These are phyloP conservation scores for Apiospora arundinis DNA, from an alignment of 2,329 filamentous ascomycete species.

Conservation along the genomic window DNA sequence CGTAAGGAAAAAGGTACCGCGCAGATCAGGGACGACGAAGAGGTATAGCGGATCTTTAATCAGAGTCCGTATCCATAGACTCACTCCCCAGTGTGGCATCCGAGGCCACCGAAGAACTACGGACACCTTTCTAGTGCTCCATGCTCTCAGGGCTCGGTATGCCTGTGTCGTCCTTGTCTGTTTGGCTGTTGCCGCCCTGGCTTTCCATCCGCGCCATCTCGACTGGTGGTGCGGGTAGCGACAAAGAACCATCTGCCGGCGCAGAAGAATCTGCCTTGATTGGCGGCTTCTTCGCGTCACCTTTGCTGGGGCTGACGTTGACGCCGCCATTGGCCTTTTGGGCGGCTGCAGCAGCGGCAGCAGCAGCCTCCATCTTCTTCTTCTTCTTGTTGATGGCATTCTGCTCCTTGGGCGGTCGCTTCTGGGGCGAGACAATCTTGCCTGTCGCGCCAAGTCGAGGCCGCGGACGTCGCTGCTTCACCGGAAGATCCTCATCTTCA, in stretches of 20 bases:
- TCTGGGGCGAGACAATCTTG: constrained; percentile 86
- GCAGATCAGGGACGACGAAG: constrained; percentile 6
- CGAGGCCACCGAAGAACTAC: constrained; percentile 23
- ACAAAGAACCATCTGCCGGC: constrained; percentile 45
- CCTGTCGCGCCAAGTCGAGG: constrained; percentile 73
- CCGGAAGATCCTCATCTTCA: constrained; percentile 93
- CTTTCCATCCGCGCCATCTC: constrained; percentile 66
- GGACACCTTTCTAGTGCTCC: constrained; percentile 45
- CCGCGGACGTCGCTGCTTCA: constrained; percentile 83
- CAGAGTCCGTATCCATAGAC: constrained; percentile 20
- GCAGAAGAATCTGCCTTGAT: constrained; percentile 53
- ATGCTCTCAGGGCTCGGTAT: constrained; percentile 90
- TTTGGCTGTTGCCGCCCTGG: constrained; percentile 66
- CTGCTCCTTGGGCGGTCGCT: constrained; percentile 81
- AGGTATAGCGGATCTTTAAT: neutral
- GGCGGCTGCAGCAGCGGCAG: constrained; percentile 49
- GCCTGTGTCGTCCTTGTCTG: constrained; percentile 72
- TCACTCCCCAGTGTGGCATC: constrained; percentile 16
- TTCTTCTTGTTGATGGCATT: constrained; percentile 86
- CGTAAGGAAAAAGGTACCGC: constrained; percentile 8
- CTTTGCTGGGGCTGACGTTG: constrained; percentile 37
- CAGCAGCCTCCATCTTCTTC: constrained; percentile 75
- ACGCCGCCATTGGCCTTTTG: constrained; percentile 40
- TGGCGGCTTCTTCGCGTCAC: constrained; percentile 44
- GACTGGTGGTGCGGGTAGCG: constrained; percentile 46